Evolutionary conservation across 2,329 filamentous ascomycete genomes (phyloP).

Genomic region (Blastomyces gilchristii): DNA sequence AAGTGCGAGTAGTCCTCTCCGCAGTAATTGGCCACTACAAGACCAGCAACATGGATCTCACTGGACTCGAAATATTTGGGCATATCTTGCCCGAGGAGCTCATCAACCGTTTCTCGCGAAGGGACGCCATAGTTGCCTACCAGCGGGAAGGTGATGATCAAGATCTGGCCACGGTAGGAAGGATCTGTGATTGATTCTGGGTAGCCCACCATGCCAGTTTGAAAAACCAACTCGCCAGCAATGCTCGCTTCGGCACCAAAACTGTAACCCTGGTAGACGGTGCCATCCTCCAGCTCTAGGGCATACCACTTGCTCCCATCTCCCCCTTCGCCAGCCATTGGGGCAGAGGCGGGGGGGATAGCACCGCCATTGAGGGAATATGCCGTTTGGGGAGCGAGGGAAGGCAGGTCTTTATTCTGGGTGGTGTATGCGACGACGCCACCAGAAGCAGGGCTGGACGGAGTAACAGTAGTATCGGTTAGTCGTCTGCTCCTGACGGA

Average conservation of each 20-base stretch:
- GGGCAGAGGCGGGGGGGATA: constrained; percentile 51
- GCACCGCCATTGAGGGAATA: constrained; percentile 25
- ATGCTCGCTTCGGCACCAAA: constrained; percentile 93
- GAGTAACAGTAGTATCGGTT: constrained; percentile 19
- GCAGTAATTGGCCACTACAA: constrained; percentile 82
- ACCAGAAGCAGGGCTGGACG: constrained; percentile 32
- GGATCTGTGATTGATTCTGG: constrained; percentile 87
- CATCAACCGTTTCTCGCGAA: constrained; percentile 71
- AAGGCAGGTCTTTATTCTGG: constrained; percentile 24
- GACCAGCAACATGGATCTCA: constrained; percentile 85
- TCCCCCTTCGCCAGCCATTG: constrained; percentile 40
- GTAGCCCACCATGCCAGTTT: constrained; percentile 99
- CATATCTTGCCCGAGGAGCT: constrained; percentile 64
- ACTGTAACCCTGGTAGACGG: constrained; percentile 85
- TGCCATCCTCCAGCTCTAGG: constrained; percentile 87
- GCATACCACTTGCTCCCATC: constrained; percentile 55
- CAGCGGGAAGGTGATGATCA: constrained; percentile 91
- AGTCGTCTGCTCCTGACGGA: constrained; percentile 19
- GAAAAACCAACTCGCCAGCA: constrained; percentile 95
- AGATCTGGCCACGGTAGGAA: constrained; percentile 84
- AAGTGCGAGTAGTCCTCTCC: constrained; percentile 95
- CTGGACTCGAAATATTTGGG: constrained; percentile 88
- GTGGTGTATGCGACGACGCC: constrained; percentile 31
- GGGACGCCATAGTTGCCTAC: constrained; percentile 98
- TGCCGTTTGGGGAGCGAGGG: constrained; percentile 20